Evolutionary conservation across 768 basidiomycete genomes (phyloP).

Genomic region (Rhizopogon rudus): DNA sequence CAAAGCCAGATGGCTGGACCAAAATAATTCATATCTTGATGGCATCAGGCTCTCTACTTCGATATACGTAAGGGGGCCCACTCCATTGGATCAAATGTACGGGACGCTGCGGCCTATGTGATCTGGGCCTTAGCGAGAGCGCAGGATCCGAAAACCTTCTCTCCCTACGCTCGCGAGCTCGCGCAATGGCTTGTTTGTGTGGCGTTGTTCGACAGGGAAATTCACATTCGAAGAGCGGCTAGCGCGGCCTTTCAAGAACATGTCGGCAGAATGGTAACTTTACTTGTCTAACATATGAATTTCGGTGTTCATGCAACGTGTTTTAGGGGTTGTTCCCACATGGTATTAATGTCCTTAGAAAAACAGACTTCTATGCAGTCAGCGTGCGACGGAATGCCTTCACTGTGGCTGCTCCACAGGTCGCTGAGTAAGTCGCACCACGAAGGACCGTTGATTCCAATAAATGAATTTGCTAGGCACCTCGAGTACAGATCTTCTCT

Average conservation of each 20-base stretch:
- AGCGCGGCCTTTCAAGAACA: conserved; percentile 98
- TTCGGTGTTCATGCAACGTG: conserved; percentile 13
- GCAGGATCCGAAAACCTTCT: conserved; percentile 53
- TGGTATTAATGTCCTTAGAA: conserved; percentile 88
- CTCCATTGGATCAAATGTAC: conserved; percentile 90
- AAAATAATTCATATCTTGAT: conserved; percentile 6
- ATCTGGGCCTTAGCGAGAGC: conserved; percentile 91
- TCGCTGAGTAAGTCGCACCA: conserved; percentile 67
- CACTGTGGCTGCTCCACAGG: conserved; percentile 77
- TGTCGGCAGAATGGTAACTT: conserved; percentile 81
- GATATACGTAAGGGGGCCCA: conserved; percentile 90
- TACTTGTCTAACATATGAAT: neutral
- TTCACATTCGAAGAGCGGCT: conserved; percentile 90
- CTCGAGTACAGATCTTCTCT: conserved; percentile 66
- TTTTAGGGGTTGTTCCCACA: conserved; percentile 82
- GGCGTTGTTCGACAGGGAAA: conserved; percentile 87
- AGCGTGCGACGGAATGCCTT: conserved; percentile 83
- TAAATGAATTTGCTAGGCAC: conserved; percentile 46
- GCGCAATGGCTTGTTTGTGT: conserved; percentile 73
- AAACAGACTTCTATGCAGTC: conserved; percentile 94
- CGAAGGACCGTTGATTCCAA: conserved; percentile 9
- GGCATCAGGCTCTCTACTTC: conserved; percentile 76
- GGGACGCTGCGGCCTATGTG: conserved; percentile 92
- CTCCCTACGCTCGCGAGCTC: conserved; percentile 57
- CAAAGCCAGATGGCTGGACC: conserved; percentile 2